Evolutionary conservation across 176 grass and related monocot genomes (phyloP), one percentile per base, ranked within the genome.

Genomic region (bread wheat (Triticum aestivum)): DNA sequence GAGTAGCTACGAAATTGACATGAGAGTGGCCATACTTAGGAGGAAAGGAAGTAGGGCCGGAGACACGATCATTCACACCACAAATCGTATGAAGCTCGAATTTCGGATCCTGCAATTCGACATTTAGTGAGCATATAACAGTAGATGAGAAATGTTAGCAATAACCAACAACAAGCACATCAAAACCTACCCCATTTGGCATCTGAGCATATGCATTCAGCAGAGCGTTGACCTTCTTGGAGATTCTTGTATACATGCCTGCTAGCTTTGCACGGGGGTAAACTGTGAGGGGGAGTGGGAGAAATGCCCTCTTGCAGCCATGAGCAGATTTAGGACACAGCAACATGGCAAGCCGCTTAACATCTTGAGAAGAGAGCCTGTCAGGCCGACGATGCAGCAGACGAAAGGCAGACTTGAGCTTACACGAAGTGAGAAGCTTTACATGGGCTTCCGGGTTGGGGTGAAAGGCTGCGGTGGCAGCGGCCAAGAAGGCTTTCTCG

Each of bases 391-490:
- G 13, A 15, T 17, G 13, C 14, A 52, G 49, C 49, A 52, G 49
- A 52, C 11, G 13, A 17, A 52, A 52, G 49, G 44, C 44, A 47
- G 44, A 47, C 29, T 30, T 30, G 29, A 30, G 29, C 5, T 84
- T 75, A 75, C 39, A 75, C 5, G 58, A 84, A 33, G 26, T 14
- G 38, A 84, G 17, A 47, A 84, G 17, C 5, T 84, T 76, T 17
- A 5, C 59, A 51, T 84, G 82, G 13, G 39, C 59, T 3, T 76
- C 71, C 1, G 82, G 39, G 38, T 84, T 71, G 30, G 81, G 81
- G 47, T 83, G 66, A 2, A 0, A 6, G 21, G 65, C 67, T 1
- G 66, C 33, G 0, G 8, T 83, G 21, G 52, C 82, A 4, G 82
- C 69, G 0, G 69, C 37, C 5, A 30, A 21, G 54, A 74, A 63